Conservation (phyloP, 805 yeast genomes). For the Suhomyces emberorum region DNA sequence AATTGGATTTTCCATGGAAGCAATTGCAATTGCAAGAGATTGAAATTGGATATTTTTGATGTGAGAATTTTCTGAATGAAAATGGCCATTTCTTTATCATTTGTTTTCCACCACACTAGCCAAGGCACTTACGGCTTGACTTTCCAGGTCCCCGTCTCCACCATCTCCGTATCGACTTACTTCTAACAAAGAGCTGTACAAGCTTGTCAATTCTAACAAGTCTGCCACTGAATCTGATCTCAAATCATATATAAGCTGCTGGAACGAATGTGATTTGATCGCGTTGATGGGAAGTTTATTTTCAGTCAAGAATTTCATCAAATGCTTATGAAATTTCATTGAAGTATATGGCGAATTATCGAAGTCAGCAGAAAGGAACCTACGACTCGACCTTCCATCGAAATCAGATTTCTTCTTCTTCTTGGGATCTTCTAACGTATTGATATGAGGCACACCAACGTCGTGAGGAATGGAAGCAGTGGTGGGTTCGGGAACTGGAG, state of each 20-base stretch:
- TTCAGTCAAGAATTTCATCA: conserved; percentile 49
- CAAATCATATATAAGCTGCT: conserved; percentile 49
- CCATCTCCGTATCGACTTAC: conserved; percentile 12
- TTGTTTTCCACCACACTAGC: conserved; percentile 12
- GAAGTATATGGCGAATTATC: conserved; percentile 45
- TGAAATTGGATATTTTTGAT: too few species aligned
- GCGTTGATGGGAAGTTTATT: conserved; percentile 47
- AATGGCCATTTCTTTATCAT: not conserved
- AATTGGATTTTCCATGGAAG: too few species aligned
- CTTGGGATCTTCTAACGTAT: conserved; percentile 5
- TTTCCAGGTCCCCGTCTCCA: conserved; percentile 5
- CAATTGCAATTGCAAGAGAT: too few species aligned
- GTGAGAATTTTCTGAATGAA: too few species aligned
- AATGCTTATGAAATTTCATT: conserved; percentile 47
- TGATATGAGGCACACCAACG: conserved; percentile 9
- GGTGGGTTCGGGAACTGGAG: conserved; percentile 2
- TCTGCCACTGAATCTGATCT: conserved; percentile 47
- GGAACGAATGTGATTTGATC: conserved; percentile 49
- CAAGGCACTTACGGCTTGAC: conserved; percentile 12
- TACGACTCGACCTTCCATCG: conserved; percentile 5
- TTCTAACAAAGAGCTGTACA: conserved; percentile 45
- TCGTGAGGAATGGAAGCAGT: not conserved
- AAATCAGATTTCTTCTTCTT: conserved; percentile 1
- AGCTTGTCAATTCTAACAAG: conserved; percentile 43
- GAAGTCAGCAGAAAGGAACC: conserved; percentile 23